Evolutionary conservation across 2,329 filamentous ascomycete genomes (phyloP), one percentile per base, ranked within the genome.

Genomic region (Aureobasidium zeae): DNA sequence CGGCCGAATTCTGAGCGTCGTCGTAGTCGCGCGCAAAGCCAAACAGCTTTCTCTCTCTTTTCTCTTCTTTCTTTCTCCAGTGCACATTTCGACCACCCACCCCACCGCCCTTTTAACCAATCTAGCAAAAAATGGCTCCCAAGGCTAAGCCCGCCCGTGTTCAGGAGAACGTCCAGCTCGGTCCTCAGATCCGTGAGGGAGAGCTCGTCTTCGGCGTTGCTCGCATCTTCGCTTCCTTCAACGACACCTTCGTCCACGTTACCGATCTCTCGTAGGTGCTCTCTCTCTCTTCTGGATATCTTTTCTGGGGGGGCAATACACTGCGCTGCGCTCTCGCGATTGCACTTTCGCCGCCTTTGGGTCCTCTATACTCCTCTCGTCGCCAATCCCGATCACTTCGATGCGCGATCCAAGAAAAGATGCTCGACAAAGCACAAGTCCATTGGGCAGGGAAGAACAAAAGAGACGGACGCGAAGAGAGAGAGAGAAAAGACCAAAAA

Each of bases 201-300:
- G 86, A 94, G 76, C 85, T 94, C 70, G 87, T 94, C 70, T 95
- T 95, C 70, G 88, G 88, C 70, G 88, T 94, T 73, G 88, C 88
- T 68, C 86, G 88, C 70, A 95, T 95, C 77, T 91, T 95, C 72
- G 88, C 88, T 63, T 94, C 86, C 55, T 71, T 72, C 60, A 71
- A 72, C 61, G 69, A 71, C 54, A 72, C 69, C 59, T 72, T 72
- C 64, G 91, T 98, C 68, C 91, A 98, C 76, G 86, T 98, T 68
- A 98, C 91, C 76, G 91, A 96, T 94, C 86, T 98, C 70, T 69
- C 66, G 62, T 65, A 59, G 53, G 61, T 60, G 46, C 56, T 29
- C 16, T 20, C 41, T 22, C 36, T 39, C 15, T 10, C 16, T 7
- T 10, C 21, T n/a, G n/a, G n/a, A n/a, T n/a, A 15, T 43, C 28